phyloP scores from a whole-genome alignment of 1,139 yeast species.

The Lodderomyces orthopsilosis region DNA sequence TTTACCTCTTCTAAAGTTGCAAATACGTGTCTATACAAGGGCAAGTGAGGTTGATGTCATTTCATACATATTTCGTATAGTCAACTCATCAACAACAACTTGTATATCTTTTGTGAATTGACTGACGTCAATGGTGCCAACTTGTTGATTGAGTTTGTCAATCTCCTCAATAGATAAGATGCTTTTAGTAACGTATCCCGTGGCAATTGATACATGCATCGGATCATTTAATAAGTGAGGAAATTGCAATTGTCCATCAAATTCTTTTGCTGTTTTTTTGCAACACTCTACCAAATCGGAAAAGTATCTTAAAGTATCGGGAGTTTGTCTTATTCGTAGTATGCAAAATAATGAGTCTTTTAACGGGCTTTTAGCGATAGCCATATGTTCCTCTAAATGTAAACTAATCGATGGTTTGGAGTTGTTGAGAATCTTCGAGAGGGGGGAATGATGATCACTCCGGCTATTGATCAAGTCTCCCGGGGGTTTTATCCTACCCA shows the following conservation, averaged over 20 bases:
- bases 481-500: background rate
- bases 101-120: background rate
- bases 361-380: conserved; percentile 3
- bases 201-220: conserved; percentile 9
- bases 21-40: background rate
- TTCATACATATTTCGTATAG: background rate
- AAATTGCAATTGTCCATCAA: conserved; percentile 3
- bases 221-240: conserved; percentile 3
- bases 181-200: conserved; percentile 6
- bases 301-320: conserved; percentile 2
- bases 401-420: conserved; percentile 4
- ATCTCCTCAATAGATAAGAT: conserved; percentile 2
- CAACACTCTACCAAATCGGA: background rate
- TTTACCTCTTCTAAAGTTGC: background rate
- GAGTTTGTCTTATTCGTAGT: conserved; percentile 2
- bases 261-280: background rate
- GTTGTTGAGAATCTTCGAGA: background rate
- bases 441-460: background rate
- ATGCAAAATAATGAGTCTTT: conserved; percentile 4
- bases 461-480: background rate
- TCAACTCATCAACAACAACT: background rate
- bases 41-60: background rate
- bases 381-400: conserved; percentile 2
- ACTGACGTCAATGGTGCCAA: conserved; percentile 1
- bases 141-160: background rate